A percentile compares a stretch with the other conserved stretches of the same genome.
phyloP scores from a whole-genome alignment of 148 eudicot species.

The Dianthus caryophyllus region DNA sequence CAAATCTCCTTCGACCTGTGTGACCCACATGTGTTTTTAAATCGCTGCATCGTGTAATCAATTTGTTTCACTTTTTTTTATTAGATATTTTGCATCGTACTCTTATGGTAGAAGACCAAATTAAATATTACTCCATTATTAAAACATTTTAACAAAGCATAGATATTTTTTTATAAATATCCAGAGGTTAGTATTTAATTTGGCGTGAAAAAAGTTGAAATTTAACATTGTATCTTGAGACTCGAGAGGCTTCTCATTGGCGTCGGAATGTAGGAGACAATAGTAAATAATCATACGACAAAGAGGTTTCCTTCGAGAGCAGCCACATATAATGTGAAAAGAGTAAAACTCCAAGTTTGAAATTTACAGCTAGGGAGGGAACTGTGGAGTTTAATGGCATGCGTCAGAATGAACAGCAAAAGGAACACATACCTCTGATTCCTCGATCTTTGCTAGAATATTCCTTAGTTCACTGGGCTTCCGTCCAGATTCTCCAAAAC shows the following conservation, averaged over 20 bases:
- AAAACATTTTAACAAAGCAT: too few species aligned
- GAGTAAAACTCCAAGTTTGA: background rate
- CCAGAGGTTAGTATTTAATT: too few species aligned
- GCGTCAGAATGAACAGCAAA: conserved; percentile 5
- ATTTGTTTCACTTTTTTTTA: too few species aligned
- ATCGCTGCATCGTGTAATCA: too few species aligned
- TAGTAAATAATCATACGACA: background rate
- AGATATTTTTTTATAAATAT: too few species aligned
- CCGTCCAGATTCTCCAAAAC: conserved; percentile 95
- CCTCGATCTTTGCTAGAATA: conserved; percentile 93
- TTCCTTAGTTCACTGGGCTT: conserved; percentile 82
- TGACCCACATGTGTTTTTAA: too few species aligned
- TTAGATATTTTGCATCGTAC: too few species aligned
- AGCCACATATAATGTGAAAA: background rate
- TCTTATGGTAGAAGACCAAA: too few species aligned
- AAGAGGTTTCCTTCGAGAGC: background rate
- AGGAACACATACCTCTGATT: conserved; percentile 77
- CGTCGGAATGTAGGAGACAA: background rate
- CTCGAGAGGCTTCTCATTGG: background rate
- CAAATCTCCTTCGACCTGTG: too few species aligned
- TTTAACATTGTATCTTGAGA: background rate
- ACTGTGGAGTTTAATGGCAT: too few species aligned
- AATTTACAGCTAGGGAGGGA: background rate
- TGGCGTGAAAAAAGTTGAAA: too few species aligned
- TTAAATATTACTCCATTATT: too few species aligned